phyloP scores from a whole-genome alignment of 2,329 filamentous ascomycete genomes.

The Colletotrichum noveboracense region DNA sequence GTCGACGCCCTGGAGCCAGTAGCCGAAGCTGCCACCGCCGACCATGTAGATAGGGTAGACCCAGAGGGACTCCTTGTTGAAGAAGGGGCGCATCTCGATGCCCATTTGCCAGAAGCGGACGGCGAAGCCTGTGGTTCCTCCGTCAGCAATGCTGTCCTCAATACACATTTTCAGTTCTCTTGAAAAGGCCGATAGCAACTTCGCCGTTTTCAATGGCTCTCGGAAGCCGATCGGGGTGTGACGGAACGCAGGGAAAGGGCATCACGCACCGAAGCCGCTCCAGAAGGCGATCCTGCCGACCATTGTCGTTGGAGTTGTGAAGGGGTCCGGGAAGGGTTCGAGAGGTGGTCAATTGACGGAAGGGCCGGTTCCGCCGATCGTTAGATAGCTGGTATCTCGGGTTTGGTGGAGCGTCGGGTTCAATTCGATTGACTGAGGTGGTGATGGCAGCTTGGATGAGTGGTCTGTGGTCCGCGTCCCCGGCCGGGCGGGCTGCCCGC shows the following conservation, averaged over 20 bases:
- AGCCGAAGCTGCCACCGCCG: slow-evolving; percentile 90
- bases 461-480: not conserved
- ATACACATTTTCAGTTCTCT: not conserved
- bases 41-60: slow-evolving; percentile 89
- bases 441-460: slow-evolving; percentile 16
- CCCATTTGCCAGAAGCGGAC: slow-evolving; percentile 96
- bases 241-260: not conserved
- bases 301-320: slow-evolving; percentile 45
- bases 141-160: slow-evolving; percentile 24
- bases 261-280: slow-evolving; percentile 84
- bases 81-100: slow-evolving; percentile 96
- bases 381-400: not conserved
- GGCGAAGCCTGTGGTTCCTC: slow-evolving; percentile 74
- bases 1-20: slow-evolving; percentile 94
- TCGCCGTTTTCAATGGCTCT: not conserved
- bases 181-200: slow-evolving; percentile 4
- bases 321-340: not conserved
- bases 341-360: not conserved
- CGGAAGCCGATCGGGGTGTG: not conserved
- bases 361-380: slow-evolving; percentile 7
- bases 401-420: slow-evolving; percentile 5
- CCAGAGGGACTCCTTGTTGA: slow-evolving; percentile 84
- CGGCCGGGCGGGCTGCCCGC: not conserved
- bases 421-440: not conserved
- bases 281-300: slow-evolving; percentile 77